Conservation (phyloP, 2,329 filamentous ascomycete genomes). For the Calonectria leucothoes region DNA sequence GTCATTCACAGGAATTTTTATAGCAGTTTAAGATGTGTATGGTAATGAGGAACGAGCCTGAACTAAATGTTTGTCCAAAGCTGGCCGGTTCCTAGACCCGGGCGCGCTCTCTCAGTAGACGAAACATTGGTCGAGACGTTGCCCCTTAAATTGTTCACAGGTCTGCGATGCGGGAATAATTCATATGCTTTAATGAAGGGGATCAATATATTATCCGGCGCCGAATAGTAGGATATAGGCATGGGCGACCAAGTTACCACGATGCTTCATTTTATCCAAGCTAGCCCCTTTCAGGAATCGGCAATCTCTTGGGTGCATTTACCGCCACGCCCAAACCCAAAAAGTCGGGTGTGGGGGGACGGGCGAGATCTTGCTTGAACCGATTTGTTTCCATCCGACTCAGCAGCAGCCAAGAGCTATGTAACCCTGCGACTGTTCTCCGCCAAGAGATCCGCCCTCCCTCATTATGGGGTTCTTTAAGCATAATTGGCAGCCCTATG, state of each 20-base stretch:
- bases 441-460: not conserved
- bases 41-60: not conserved
- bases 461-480: not conserved
- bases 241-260: not conserved
- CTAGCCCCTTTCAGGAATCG: not conserved
- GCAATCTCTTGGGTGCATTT: not conserved
- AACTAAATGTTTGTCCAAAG: not conserved
- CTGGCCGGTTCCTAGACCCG: fast-evolving
- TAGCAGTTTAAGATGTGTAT: not conserved
- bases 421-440: not conserved
- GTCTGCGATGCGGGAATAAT: too few relatives aligned
- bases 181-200: not conserved
- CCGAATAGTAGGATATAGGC: not conserved
- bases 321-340: not conserved
- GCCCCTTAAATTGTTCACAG: too few relatives aligned
- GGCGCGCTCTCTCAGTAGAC: too few relatives aligned
- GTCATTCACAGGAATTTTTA: not conserved
- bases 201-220: not conserved
- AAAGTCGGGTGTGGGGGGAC: not conserved
- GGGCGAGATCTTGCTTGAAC: not conserved
- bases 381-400: not conserved
- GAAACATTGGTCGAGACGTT: too few relatives aligned
- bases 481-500: not conserved
- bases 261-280: not conserved
- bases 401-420: not conserved